Conservation (phyloP, 75 land plant species). For the Cryptomeria japonica region DNA sequence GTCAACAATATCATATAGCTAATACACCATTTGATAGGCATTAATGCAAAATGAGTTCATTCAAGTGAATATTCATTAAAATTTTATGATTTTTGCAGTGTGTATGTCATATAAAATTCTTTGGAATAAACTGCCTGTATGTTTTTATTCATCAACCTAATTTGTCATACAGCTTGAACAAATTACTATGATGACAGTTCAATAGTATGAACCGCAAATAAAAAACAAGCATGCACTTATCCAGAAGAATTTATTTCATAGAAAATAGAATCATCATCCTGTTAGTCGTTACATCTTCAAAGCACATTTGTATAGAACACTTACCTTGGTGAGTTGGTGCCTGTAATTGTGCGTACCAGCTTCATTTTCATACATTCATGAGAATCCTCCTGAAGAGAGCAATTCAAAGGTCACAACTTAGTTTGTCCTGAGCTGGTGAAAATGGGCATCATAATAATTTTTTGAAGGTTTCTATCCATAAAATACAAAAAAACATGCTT, state of each 20-base stretch:
- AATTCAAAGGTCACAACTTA: not conserved
- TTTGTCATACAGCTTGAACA: no score
- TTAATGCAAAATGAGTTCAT: not conserved
- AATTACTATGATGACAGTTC: not conserved
- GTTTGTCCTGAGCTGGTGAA: not conserved
- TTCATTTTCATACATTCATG: constrained; percentile 3
- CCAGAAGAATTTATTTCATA: not conserved
- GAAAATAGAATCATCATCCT: not conserved
- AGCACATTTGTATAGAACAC: not conserved
- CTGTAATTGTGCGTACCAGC: not conserved
- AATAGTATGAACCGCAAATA: not conserved
- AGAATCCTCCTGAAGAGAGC: not conserved
- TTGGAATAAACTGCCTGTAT: not conserved
- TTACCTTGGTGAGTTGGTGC: not conserved
- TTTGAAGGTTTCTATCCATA: not conserved
- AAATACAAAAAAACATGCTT: no score
- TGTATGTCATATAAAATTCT: not conserved
- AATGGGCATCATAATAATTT: not conserved
- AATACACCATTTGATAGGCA: not conserved
- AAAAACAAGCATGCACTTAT: not conserved
- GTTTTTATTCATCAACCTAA: not conserved
- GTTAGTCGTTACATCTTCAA: not conserved
- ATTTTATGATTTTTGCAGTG: not conserved
- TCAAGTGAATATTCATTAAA: not conserved
- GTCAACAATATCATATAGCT: not conserved